Evolutionary conservation across 805 yeast species (phyloP).

Genomic region (Saturnispora galanensis): DNA sequence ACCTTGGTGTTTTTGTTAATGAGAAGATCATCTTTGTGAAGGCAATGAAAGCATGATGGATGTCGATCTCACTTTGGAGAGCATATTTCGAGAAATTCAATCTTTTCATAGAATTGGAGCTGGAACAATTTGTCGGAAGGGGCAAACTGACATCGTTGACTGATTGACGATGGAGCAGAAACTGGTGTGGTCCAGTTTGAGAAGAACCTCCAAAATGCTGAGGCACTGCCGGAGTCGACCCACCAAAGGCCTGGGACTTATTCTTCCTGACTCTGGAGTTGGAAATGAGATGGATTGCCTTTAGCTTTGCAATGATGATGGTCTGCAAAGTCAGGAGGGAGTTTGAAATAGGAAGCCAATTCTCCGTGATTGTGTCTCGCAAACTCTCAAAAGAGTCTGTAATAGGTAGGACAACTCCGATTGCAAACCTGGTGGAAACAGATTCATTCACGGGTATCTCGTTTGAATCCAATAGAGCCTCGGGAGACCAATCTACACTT

Average conservation of each 20-base stretch:
- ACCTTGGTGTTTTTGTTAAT: constrained; percentile 36
- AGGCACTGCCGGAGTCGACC: background rate
- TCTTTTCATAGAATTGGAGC: constrained; percentile 15
- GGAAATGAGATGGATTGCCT: constrained; percentile 10
- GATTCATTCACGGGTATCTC: constrained; percentile 14
- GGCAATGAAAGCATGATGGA: constrained; percentile 28
- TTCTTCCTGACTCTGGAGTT: constrained; percentile 6
- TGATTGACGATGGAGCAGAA: background rate
- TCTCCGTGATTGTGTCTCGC: constrained; percentile 35
- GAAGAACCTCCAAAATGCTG: constrained; percentile 1
- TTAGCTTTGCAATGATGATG: constrained; percentile 30
- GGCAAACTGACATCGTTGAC: constrained; percentile 7
- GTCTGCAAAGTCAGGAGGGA: constrained; percentile 32
- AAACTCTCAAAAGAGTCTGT: constrained; percentile 20
- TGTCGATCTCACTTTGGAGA: constrained; percentile 37
- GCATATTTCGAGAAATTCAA: constrained; percentile 28
- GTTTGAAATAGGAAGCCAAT: constrained; percentile 39
- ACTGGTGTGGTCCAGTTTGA: constrained; percentile 1
- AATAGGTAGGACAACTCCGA: constrained; percentile 41
- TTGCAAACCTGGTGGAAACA: constrained; percentile 30
- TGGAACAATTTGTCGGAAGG: background rate
- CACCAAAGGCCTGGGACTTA: constrained; percentile 4
- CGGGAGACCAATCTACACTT: constrained; percentile 32
- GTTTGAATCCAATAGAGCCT: constrained; percentile 30
- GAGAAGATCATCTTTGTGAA: constrained; percentile 31